phyloP scores from a whole-genome alignment of 2,329 filamentous ascomycete genomes.

The Hypoxylon sp. region DNA sequence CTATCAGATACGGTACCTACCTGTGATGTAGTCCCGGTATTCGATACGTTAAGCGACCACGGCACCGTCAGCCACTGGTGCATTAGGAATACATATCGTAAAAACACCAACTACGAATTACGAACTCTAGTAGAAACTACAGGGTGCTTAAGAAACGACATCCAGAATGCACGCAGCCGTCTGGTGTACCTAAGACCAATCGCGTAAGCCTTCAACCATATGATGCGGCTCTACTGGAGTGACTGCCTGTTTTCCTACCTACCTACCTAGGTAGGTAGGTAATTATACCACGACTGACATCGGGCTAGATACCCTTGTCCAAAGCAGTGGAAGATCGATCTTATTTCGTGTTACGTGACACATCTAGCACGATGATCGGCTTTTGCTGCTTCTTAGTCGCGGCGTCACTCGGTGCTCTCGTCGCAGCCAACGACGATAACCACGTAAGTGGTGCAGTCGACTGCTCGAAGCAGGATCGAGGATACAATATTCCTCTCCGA shows the following conservation, averaged over 20 bases:
- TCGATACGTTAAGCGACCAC: constrained; percentile 10
- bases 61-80: not conserved
- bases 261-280: too few species aligned
- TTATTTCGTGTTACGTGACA: not conserved
- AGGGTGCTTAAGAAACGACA: constrained; percentile 41
- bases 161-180: constrained; percentile 6
- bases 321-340: constrained; percentile 1
- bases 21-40: not conserved
- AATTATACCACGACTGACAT: not conserved
- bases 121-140: constrained; percentile 38
- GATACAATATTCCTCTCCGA: constrained; percentile 76
- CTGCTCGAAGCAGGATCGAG: constrained; percentile 60
- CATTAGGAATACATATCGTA: constrained; percentile 1
- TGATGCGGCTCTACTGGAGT: constrained; percentile 23
- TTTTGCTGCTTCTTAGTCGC: not conserved
- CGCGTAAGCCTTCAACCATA: constrained; percentile 10
- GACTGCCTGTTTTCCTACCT: not conserved
- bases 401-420: not conserved
- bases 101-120: constrained; percentile 6
- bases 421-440: constrained; percentile 55
- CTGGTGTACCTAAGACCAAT: not conserved
- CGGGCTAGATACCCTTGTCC: not conserved
- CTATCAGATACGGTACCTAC: not conserved
- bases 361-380: constrained; percentile 8
- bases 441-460: constrained; percentile 51